These are phyloP conservation scores for Fusarium setosum DNA, from an alignment of 2,329 filamentous ascomycete species.

Conservation along the genomic window DNA sequence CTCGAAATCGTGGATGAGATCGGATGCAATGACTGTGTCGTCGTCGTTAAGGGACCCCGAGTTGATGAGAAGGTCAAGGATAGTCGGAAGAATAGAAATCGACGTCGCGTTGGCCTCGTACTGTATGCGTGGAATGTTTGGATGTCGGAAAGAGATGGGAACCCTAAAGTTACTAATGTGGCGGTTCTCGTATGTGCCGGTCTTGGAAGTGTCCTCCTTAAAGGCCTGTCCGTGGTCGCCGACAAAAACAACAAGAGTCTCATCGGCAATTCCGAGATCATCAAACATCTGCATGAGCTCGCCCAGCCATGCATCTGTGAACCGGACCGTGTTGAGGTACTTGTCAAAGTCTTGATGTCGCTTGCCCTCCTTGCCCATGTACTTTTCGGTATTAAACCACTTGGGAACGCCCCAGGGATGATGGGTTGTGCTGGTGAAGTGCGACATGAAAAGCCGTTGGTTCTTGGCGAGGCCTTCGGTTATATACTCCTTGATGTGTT, in stretches of 20 bases:
- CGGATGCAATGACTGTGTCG: slow-evolving; percentile 38
- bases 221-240: slow-evolving; percentile 50
- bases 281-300: slow-evolving; percentile 47
- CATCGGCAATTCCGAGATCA: slow-evolving; percentile 46
- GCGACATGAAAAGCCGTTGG: slow-evolving; percentile 48
- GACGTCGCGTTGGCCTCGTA: slow-evolving; percentile 46
- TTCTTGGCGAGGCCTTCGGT: slow-evolving; percentile 43
- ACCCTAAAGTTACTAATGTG: slow-evolving; percentile 48
- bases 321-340: slow-evolving; percentile 47
- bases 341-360: slow-evolving; percentile 45
- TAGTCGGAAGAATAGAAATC: slow-evolving; percentile 46
- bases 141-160: slow-evolving; percentile 47
- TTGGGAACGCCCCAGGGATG: slow-evolving; percentile 44
- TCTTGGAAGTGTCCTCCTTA: slow-evolving; percentile 44
- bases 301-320: slow-evolving; percentile 47
- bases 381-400: slow-evolving; percentile 40
- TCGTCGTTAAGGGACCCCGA: slow-evolving; percentile 42
- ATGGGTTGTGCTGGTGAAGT: slow-evolving; percentile 50
- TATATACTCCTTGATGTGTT: slow-evolving; percentile 48
- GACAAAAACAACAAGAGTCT: slow-evolving; percentile 47
- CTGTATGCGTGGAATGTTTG: slow-evolving; percentile 44
- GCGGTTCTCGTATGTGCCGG: slow-evolving; percentile 47
- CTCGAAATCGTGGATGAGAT: slow-evolving; percentile 47
- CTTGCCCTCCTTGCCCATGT: slow-evolving; percentile 38
- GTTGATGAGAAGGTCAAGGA: slow-evolving; percentile 47